Evolutionary conservation across 2,329 filamentous ascomycete genomes (phyloP), one percentile per base, ranked within the genome.

Genomic region (Zymoseptoria tritici): DNA sequence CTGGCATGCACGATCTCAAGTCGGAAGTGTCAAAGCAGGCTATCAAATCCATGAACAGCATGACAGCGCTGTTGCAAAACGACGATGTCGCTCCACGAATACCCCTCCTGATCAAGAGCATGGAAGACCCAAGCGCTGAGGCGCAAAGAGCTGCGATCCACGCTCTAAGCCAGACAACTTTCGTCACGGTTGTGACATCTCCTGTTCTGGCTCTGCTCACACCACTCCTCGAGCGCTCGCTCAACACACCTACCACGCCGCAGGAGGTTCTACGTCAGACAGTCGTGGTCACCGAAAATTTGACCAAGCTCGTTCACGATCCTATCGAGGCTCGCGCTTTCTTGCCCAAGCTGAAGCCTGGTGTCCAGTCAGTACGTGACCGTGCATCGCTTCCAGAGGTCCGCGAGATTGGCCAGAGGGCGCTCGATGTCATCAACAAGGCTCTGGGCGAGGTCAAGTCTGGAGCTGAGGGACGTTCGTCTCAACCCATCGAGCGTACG

Each of bases 281-380:
- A 2, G 91, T 96, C 29, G 91, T 99, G 57, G 95, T 99, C 56
- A 89, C 94, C 20, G 94, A 99, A 79, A 99, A 99, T 78, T 80
- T 99, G 79, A 99, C 94, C 62, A 97, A 96, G 80, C 85, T 99
- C 31, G 94, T 99, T 26, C 94, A 99, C 76, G 92, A 90, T 74
- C 94, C 94, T 13, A 85, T 96, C 61, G 94, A 99, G 79, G 94
- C 94, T 36, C 85, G 94, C 66, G 90, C 90, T 58, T 99, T 99
- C 82, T 78, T 99, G 73, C 94, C 94, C 56, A 97, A 96, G 77
- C 81, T 99, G 56, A 89, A 90, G 71, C 94, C 94, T 51, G 94
- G 94, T 83, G 89, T 99, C 53, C 91, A 97, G 80, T 83, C 82
- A 58, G 93, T 99, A 60, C 85, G 87, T 66, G 87, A 95, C 67